Evolutionary conservation across 2,329 filamentous ascomycete species (phyloP), one percentile per base, ranked within the genome.

Genomic region (Curvularia eragrostidis): DNA sequence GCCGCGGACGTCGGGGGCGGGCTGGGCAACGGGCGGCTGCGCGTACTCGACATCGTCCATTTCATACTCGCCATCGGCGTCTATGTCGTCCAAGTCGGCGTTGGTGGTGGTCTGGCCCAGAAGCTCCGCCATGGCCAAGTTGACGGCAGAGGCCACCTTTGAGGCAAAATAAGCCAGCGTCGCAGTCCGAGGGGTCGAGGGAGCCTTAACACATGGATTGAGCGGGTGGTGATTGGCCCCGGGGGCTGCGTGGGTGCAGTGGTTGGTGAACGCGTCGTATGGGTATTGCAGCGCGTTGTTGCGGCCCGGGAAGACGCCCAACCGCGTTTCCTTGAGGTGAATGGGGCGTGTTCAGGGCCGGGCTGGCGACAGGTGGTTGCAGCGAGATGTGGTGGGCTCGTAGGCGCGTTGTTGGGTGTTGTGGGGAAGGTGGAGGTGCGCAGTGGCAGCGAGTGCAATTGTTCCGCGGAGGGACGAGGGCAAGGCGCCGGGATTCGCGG

Each of bases 121-220:
- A 64, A 76, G 71, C 74, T 78, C 76, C 55, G 74, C 74, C 77
- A 78, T 79, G 48, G 76, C 77, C 66, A 75, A 74, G 58, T 77
- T 74, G 64, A 78, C 71, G 58, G 70, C 75, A 58, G 73, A 74
- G 66, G 75, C 77, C 74, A 79, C 66, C 58, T 70, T 78, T 50
- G 66, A 71, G 26, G 71, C 73, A 54, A 77, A 54, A 66, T 68
- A 75, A 61, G 72, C 75, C 75, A 75, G 67, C 62, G 65, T 76
- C 68, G 63, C 67, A 61, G 62, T 61, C 36, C 66, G 42, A 47
- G 44, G 49, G 48, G 18, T 13, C 43, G 42, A 62, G 44, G 49
- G 48, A 38, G 50, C 42, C 57, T 54, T 72, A 68, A 57, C 63
- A 65, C 64, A 70, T 70, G 28, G 62, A 59, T 59, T 60, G 67